phyloP scores from a whole-genome alignment of 805 yeast species.

The Yamadazyma insecticola region DNA sequence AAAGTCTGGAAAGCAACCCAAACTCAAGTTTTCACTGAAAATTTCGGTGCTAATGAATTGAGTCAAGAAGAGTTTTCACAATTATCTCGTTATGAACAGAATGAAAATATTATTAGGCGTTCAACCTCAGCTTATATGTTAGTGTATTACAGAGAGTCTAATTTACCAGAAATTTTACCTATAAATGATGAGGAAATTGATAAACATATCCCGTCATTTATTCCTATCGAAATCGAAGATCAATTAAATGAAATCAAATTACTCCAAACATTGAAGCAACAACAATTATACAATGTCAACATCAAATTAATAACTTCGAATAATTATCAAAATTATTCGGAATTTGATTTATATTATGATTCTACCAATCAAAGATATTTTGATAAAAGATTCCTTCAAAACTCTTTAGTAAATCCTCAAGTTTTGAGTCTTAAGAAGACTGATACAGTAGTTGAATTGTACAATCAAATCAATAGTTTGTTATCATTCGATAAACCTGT shows the following conservation, averaged over 20 bases:
- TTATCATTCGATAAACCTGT: conserved; percentile 2
- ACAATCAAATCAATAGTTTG: conserved; percentile 20
- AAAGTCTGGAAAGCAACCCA: conserved; percentile 83
- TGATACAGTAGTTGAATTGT: conserved; percentile 47
- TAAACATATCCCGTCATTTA: conserved; percentile 51
- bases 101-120: conserved; percentile 60
- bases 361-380: conserved; percentile 39
- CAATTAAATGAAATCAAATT: conserved; percentile 59
- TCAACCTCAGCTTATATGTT: conserved; percentile 97
- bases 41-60: conserved; percentile 75
- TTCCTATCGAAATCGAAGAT: conserved; percentile 57
- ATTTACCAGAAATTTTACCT: conserved; percentile 53
- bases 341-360: conserved; percentile 76
- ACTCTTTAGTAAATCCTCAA: conserved; percentile 37
- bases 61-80: conserved; percentile 44
- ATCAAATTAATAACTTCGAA: conserved; percentile 52
- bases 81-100: conserved; percentile 56
- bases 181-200: conserved; percentile 46
- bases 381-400: conserved; percentile 41
- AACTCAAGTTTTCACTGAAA: conserved; percentile 84
- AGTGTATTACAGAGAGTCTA: conserved; percentile 75
- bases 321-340: conserved; percentile 57
- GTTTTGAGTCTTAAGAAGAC: conserved; percentile 53
- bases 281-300: conserved; percentile 42
- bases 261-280: conserved; percentile 60